These are phyloP conservation scores for Adansonia gregorii DNA, from an alignment of 441 rosid genomes.

Conservation along the genomic window DNA sequence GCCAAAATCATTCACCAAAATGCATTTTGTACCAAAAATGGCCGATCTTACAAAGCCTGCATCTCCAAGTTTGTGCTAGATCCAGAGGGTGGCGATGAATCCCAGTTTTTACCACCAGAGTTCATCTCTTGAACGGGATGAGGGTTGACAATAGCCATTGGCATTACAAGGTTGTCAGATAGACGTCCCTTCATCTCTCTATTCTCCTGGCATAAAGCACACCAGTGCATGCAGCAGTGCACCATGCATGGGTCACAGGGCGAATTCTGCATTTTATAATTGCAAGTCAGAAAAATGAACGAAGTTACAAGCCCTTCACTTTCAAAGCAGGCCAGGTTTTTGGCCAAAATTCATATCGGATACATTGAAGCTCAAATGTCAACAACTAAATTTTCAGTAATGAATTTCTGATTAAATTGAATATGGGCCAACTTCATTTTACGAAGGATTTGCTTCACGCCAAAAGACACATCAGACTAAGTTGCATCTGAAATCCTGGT, in stretches of 20 bases:
- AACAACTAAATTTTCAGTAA: background rate
- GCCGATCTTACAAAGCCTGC: constrained; percentile 61
- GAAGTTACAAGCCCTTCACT: background rate
- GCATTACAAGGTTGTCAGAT: constrained; percentile 60
- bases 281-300: background rate
- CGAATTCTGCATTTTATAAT: constrained; percentile 49
- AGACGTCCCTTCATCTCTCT: constrained; percentile 76
- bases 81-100: constrained; percentile 52
- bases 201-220: constrained; percentile 79
- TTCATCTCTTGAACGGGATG: constrained; percentile 75
- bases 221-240: constrained; percentile 69
- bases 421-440: background rate
- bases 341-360: background rate
- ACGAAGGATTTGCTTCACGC: background rate
- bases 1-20: background rate
- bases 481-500: background rate
- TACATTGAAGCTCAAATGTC: background rate
- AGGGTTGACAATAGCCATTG: constrained; percentile 69
- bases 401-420: background rate
- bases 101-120: constrained; percentile 42
- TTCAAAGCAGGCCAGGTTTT: background rate
- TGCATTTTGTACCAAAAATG: constrained; percentile 13
- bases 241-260: constrained; percentile 77
- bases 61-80: constrained; percentile 71
- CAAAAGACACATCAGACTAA: background rate